phyloP scores from a whole-genome alignment of 768 basidiomycete genomes.

The Rhizopogon roseolus region DNA sequence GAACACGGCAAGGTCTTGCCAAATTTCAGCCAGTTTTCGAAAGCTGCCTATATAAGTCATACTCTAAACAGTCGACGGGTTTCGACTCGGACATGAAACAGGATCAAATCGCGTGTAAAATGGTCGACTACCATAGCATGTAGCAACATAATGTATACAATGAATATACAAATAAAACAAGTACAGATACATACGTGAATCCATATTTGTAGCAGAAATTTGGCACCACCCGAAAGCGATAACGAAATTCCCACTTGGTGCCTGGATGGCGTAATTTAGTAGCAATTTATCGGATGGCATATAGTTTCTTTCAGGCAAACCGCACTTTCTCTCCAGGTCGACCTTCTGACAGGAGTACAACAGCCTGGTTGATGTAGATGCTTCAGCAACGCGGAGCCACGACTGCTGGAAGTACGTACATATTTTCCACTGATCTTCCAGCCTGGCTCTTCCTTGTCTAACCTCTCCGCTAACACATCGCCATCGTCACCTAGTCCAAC shows the following conservation, averaged over 20 bases:
- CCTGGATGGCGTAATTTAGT: not conserved
- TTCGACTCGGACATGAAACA: not conserved
- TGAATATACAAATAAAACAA: not conserved
- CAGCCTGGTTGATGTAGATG: constrained; percentile 46
- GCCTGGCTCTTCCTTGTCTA: constrained; percentile 85
- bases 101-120: too few relatives aligned
- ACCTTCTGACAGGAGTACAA: constrained; percentile 83
- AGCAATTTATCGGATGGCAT: not conserved
- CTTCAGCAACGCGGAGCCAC: constrained; percentile 11
- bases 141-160: too few relatives aligned
- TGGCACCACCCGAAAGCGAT: not conserved
- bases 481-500: constrained; percentile 74
- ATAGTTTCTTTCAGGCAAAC: too few relatives aligned
- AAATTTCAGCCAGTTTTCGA: too few relatives aligned
- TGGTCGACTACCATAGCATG: too few relatives aligned
- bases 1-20: too few relatives aligned
- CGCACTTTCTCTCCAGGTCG: constrained; percentile 85
- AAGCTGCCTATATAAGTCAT: too few relatives aligned
- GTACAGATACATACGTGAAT: not conserved
- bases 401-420: constrained; percentile 42
- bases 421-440: constrained; percentile 99
- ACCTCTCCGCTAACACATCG: constrained; percentile 64
- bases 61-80: not conserved
- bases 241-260: too few relatives aligned
- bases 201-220: not conserved